A percentile compares a stretch with the other conserved stretches of the same genome.
phyloP scores from a whole-genome alignment of 306 rosid genomes.

The Phaseolus lunatus region DNA sequence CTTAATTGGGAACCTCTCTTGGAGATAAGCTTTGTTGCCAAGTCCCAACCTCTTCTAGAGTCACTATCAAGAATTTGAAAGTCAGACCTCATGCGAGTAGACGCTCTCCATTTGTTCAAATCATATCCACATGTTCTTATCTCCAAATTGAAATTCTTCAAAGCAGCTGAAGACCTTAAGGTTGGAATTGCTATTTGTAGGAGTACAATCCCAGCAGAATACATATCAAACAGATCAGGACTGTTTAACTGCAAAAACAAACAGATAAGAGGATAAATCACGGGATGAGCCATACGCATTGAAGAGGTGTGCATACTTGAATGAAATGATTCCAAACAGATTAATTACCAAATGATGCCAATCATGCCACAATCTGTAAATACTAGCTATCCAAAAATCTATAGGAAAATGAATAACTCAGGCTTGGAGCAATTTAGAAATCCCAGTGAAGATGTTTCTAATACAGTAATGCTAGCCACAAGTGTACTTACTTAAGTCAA shows the following conservation, averaged over 20 bases:
- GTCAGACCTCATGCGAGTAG: constrained; percentile 56
- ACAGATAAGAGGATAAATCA: not conserved
- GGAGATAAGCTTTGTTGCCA: constrained; percentile 69
- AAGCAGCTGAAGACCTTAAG: constrained; percentile 67
- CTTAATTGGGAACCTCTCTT: constrained; percentile 61
- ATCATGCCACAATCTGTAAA: constrained; percentile 24
- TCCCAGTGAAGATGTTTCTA: not conserved
- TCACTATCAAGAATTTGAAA: constrained; percentile 65
- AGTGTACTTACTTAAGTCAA: not conserved
- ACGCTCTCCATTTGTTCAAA: constrained; percentile 69
- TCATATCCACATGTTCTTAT: constrained; percentile 62
- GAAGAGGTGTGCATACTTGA: not conserved
- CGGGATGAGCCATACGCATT: constrained; percentile 16
- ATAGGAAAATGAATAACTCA: not conserved
- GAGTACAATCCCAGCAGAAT: constrained; percentile 83
- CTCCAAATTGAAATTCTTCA: constrained; percentile 78
- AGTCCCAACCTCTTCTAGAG: constrained; percentile 81
- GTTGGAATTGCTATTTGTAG: constrained; percentile 83
- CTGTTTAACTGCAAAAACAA: constrained; percentile 67
- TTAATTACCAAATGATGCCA: not conserved
- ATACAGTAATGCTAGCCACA: not conserved
- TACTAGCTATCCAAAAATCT: constrained; percentile 21
- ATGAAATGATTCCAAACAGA: constrained; percentile 31
- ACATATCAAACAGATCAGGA: constrained; percentile 86
- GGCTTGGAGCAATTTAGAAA: constrained; percentile 5